Conservation (phyloP, 495 filamentous ascomycete species). For the Tuber microsphaerosporum region DNA sequence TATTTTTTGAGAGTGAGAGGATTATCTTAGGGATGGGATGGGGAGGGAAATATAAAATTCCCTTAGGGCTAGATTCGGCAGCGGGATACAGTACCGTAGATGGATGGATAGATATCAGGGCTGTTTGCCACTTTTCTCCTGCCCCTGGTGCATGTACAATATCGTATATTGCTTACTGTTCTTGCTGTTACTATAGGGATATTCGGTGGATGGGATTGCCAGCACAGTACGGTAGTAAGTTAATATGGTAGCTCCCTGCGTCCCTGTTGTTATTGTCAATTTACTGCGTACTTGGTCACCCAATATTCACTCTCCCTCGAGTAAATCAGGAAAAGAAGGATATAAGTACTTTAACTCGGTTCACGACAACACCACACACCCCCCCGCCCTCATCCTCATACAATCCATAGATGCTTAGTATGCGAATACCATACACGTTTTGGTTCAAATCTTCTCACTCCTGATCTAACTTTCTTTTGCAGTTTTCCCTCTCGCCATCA, state of each 20-base stretch:
- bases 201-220: background rate
- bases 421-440: background rate
- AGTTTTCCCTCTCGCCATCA: background rate
- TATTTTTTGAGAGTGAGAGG: background rate
- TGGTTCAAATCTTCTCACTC: background rate
- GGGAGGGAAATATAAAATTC: background rate
- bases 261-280: background rate
- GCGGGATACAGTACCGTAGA: background rate
- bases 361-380: background rate
- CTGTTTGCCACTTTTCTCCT: background rate
- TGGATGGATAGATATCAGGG: background rate
- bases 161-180: background rate
- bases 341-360: background rate
- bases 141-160: background rate
- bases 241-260: background rate
- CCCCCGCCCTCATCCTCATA: background rate
- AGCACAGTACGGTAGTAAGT: background rate
- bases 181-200: background rate
- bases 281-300: background rate
- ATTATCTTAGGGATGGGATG: background rate
- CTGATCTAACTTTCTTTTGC: background rate
- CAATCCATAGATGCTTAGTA: background rate
- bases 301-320: background rate
- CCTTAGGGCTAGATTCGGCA: background rate
- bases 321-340: background rate